Evolutionary conservation across 768 basidiomycete species (phyloP), one percentile per base, ranked within the genome.

Genomic region (Boletus subparvulus): DNA sequence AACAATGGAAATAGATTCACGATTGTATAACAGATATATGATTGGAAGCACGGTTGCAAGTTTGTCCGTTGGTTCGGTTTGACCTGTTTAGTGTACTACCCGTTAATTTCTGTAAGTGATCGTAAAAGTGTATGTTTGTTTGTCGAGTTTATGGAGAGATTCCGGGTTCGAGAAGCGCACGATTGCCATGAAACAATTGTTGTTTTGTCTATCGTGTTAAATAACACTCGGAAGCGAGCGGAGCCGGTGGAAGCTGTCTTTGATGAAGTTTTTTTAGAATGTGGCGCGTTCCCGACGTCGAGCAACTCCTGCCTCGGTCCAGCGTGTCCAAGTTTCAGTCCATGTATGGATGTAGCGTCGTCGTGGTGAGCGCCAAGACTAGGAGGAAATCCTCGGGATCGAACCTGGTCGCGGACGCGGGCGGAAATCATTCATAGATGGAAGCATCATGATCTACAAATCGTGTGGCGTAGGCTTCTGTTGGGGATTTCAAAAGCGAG

Each of bases 361-460:
- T 26, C 16, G 6, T 6, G 19, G 9, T 28, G 49, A 19, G 17
- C 26, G 26, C 26, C 26, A 28, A 21, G 21, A 21, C 21, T 16
- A n/a, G 14, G n/a, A 10, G n/a, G 37, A 39, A 6, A 6, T 5
- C 13, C 12, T 35, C 35, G 12, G 10, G 33, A 13, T 35, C 33
- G 6, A 35, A 35, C 5, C 12, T 13, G 6, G 35, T 35, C 35
- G 35, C 35, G 35, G 12, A 35, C 12, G 2, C 12, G 5, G 5
- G 26, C 5, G 26, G 5, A 26, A 26, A 6, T 26, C 26, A 26
- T 6, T 26, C 26, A 26, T 26, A 26, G 26, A 26, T 26, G 26
- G 5, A 8, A 39, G 40, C 48, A 48, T 55, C 41, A 49, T 47
- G 56, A 51, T 62, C 63, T 54, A 54, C 54, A 44, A 58, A 64